Evolutionary conservation across 305 asterid species (phyloP), one percentile per base, ranked within the genome.

Genomic region (Fraxinus floribunda): DNA sequence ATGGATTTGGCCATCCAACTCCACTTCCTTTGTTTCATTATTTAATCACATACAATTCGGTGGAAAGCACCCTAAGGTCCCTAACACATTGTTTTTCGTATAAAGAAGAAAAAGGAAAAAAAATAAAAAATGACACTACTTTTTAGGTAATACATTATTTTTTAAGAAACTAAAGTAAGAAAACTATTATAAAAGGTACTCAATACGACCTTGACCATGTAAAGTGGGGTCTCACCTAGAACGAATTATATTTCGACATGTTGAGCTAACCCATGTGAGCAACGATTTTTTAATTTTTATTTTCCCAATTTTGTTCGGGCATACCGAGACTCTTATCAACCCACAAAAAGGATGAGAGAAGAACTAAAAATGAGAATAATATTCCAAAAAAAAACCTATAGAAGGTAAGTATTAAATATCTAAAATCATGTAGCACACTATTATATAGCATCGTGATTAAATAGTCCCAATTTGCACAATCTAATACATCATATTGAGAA

Each of bases 1-100:
- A 84, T 76, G 86, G 71, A 81, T 52, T 52, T 79, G 75, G 75
- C 52, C 84, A 82, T 79, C 83, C 86, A 80, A 41, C 3, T 46
- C 81, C 84, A 44, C 82, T 79, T 84, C 20, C 30, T 60, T 66
- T 68, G 5, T 26, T 29, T 68, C 38, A 26, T 68, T 68, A 66
- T 26, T 66, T 66, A 66, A 66, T 66, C 74, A 66, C 34, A 22
- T 24, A 22, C n/a, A 66, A 20, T 64, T 24, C 29, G 36, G 74
- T 10, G 35, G 34, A 66, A 66, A 66, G 36, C 16, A 66, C 34
- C 68, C 68, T 18, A 57, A 57, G 29, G 68, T 57, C 62, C 62
- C 22, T 16, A 16, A 16, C 62, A 52, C 62, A 16, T 52, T 52
- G 22, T 52, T 52, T 52, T 52, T 52, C 8, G 9, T 52, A 52